Evolutionary conservation across 208 protist genomes (phyloP).

Genomic region (Angomonas ambiguus): DNA sequence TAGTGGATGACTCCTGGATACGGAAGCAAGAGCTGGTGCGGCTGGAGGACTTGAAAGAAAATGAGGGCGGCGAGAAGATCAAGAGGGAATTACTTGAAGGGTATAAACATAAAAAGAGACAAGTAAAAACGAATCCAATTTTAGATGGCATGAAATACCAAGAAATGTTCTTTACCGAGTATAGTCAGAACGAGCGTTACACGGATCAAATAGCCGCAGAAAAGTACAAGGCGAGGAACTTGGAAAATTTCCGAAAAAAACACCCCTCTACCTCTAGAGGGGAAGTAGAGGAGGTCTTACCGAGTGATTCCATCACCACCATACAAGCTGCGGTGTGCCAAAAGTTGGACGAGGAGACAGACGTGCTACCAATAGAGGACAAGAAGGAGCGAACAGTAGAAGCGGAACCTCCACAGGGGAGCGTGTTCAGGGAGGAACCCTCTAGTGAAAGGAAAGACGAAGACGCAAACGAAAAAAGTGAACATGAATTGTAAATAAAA

Average conservation of each 20-base stretch:
- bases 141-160: constrained; percentile 81
- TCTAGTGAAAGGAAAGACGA: too few species aligned
- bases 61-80: constrained; percentile 40
- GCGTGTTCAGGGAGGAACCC: not conserved
- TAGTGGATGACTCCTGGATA: constrained; percentile 86
- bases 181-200: constrained; percentile 32
- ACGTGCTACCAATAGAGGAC: not conserved
- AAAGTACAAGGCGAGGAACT: constrained; percentile 43
- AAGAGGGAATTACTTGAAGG: constrained; percentile 73
- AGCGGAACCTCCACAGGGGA: not conserved
- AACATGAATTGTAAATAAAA: too few species aligned
- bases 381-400: not conserved
- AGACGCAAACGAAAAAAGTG: too few species aligned
- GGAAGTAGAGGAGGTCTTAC: not conserved
- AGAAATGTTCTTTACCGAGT: constrained; percentile 74
- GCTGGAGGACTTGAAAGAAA: constrained; percentile 62
- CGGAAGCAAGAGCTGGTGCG: constrained; percentile 63
- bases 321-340: not conserved
- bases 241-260: constrained; percentile 40
- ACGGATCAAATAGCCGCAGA: constrained; percentile 40
- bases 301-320: not conserved
- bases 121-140: constrained; percentile 41
- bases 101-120: constrained; percentile 27
- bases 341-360: not conserved
- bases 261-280: constrained; percentile 16